Evolutionary conservation across 1,284 basidiomycete genomes (phyloP), one percentile per base, ranked within the genome.

Genomic region (Rhodotorula sp.): DNA sequence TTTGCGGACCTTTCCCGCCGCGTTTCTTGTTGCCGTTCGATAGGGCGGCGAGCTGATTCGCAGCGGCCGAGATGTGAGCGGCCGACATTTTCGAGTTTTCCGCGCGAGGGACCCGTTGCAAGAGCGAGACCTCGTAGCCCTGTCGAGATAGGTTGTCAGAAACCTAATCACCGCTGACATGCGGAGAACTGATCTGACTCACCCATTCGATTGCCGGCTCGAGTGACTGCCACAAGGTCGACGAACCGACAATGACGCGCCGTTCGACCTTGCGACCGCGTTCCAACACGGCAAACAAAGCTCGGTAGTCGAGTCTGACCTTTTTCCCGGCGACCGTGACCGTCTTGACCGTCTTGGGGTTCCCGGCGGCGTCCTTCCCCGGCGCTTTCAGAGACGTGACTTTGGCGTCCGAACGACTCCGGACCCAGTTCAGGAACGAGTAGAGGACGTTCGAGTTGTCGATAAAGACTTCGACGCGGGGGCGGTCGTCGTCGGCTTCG

Each of bases 391-490:
- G 45, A 28, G 47, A 60, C 18, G 23, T 26, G 19, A 75, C 28
- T 43, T 69, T 69, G 26, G 68, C 66, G n/a, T 74, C 73, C 16
- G 70, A 66, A 3, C 73, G 31, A 23, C 62, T 70, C 10, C 73
- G 62, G 4, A 69, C 73, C 73, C 73, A 75, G 67, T 73, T 75
- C 19, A 75, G 59, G 63, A 76, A 76, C 55, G 74, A 71, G 64
- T 70, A 70, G 16, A 73, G 62, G 31, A 76, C 64, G 68, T 76
- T 76, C 58, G 74, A 76, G 63, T 76, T 69, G 70, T 76, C 74
- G 64, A 76, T 64, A 48, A 76, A 76, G 61, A 76, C 56, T 31
- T 76, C 72, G 54, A 71, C 69, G 34, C 68, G 67, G 19, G 70
- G 67, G 1, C 69, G 45, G 21, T 28, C 49, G 63, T 72, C 66